phyloP scores from a whole-genome alignment of 306 rosid genomes.

The Macrotyloma uniflorum region DNA sequence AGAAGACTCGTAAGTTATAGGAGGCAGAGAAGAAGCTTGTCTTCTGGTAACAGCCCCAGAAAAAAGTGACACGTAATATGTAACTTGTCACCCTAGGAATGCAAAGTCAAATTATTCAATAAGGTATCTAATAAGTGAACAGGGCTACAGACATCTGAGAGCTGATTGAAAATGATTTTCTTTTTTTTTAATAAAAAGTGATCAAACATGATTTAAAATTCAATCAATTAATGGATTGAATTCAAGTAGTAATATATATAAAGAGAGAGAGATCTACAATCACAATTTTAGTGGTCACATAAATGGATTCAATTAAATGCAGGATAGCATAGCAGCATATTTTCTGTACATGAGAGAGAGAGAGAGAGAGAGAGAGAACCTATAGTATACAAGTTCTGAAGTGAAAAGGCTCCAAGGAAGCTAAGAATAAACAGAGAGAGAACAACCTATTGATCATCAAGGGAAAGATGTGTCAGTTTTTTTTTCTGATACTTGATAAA shows the following conservation, averaged over 20 bases:
- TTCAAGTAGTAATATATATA: conserved; percentile 16
- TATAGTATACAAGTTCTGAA: conserved; percentile 61
- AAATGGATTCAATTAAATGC: conserved; percentile 1
- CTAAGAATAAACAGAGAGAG: conserved; percentile 66
- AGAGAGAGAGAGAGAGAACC: conserved; percentile 54
- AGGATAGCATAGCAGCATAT: neutral
- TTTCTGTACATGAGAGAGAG: too few relatives aligned
- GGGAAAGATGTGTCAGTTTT: conserved; percentile 37
- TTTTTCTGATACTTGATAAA: neutral
- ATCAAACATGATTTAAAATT: conserved; percentile 9
- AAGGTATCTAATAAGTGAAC: neutral
- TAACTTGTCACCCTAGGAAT: neutral
- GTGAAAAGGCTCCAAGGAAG: conserved; percentile 75
- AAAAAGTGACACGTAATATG: neutral
- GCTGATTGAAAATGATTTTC: neutral
- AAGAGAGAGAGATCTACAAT: too few relatives aligned
- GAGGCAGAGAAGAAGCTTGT: neutral
- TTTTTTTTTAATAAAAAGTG: neutral
- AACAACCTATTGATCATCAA: conserved; percentile 62
- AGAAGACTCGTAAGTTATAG: neutral
- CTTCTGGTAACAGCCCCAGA: neutral
- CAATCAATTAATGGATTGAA: conserved; percentile 15
- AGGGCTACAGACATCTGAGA: neutral
- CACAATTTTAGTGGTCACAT: neutral
- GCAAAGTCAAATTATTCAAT: neutral